phyloP scores from a whole-genome alignment of 228 moss, liverwort and hornwort species.

The Sphagnum magellanicum region DNA sequence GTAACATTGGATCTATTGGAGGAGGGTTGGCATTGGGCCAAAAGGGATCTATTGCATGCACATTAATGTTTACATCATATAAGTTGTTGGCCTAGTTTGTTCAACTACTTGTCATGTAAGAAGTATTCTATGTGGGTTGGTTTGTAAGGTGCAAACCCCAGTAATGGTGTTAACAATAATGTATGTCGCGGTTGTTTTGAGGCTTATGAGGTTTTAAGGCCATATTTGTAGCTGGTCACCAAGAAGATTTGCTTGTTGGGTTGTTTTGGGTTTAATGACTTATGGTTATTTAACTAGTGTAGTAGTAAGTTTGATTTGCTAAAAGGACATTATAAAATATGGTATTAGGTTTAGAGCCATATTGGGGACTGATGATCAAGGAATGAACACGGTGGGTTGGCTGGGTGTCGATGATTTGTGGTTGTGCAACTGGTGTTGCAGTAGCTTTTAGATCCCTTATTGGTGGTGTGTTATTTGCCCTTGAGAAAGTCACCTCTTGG shows the following conservation, averaged over 20 bases:
- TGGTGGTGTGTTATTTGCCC: slow-evolving; percentile 96
- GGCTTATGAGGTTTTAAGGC: no score
- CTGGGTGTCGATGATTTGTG: slow-evolving; percentile 83
- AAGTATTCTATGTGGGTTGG: not conserved
- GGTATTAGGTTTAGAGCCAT: no score
- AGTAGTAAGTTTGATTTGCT: no score
- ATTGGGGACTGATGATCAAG: slow-evolving; percentile 5
- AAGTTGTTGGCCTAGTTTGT: slow-evolving; percentile 87
- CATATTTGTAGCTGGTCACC: no score
- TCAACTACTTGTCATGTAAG: not conserved
- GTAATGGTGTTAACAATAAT: no score
- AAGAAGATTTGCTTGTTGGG: no score
- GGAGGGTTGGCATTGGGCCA: slow-evolving; percentile 96
- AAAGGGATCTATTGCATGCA: slow-evolving; percentile 92
- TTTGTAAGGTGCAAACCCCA: not conserved
- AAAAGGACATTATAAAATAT: no score
- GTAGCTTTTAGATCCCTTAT: slow-evolving; percentile 99
- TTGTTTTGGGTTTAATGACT: no score
- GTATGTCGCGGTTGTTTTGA: no score
- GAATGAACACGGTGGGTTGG: slow-evolving; percentile 14
- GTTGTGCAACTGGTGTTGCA: slow-evolving; percentile 97
- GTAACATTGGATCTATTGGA: slow-evolving; percentile 99
- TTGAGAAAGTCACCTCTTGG: slow-evolving; percentile 99
- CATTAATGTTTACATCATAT: slow-evolving; percentile 95
- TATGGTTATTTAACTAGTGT: no score